Evolutionary conservation across 306 rosid genomes (phyloP).

Genomic region (Dryas drummondii): DNA sequence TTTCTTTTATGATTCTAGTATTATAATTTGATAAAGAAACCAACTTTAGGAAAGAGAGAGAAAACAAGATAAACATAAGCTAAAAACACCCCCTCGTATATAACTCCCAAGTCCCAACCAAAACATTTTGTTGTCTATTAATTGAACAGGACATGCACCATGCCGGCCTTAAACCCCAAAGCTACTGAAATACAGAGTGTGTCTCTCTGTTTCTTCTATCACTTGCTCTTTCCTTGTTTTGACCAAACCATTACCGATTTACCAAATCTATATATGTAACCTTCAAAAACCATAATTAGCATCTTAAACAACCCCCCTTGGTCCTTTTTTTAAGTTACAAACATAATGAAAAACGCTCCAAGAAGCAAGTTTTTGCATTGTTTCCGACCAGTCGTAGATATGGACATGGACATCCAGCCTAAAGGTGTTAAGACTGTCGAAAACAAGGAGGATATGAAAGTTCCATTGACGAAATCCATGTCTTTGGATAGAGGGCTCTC

Average conservation of each 20-base stretch:
- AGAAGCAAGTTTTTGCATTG: conserved; percentile 65
- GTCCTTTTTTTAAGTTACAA: not conserved
- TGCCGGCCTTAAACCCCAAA: conserved; percentile 13
- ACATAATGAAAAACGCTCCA: conserved; percentile 52
- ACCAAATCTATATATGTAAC: conserved; percentile 7
- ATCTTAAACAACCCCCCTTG: not conserved
- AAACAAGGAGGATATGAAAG: conserved; percentile 6
- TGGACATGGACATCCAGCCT: conserved; percentile 42
- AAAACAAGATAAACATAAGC: conserved; percentile 13
- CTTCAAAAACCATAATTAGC: conserved; percentile 13
- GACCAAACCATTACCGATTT: not conserved
- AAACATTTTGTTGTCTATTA: not conserved
- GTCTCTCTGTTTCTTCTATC: conserved; percentile 10
- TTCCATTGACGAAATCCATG: conserved; percentile 18
- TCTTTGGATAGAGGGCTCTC: conserved; percentile 24
- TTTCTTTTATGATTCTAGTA: too few relatives aligned
- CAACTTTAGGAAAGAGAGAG: not conserved
- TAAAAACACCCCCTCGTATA: not conserved
- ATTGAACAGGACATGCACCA: not conserved
- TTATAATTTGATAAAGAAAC: not conserved
- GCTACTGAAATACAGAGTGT: not conserved
- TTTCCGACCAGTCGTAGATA: conserved; percentile 58
- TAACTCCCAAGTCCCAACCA: conserved; percentile 11
- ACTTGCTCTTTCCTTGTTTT: conserved; percentile 10
- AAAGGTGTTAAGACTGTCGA: conserved; percentile 4